Base-by-base conservation (phyloP, 176 grass and related monocot genomes). In the Oryza nivara region DNA sequence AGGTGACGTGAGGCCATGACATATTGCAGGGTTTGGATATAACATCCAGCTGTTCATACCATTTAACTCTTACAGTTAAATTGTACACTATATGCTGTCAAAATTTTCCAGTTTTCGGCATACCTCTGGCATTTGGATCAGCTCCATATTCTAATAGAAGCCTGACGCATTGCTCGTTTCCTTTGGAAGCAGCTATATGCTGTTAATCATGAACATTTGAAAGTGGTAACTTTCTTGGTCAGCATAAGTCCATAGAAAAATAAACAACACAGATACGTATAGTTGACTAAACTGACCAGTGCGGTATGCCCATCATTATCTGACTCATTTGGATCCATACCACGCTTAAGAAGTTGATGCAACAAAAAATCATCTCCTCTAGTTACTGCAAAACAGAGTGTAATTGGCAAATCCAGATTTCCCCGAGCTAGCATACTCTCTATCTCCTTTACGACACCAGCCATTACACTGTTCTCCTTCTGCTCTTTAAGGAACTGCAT, bases 131-230 rank as follows among this genome's bases (percentile, higher is more conserved):
- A 90, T 99, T 99, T 46, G 89, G 91, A 92, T 99, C 88, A 47
- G 96, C 93, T 52, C 91, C 93, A 72, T 83, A 88, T 7, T 96
- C 89, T 74, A 99, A 83, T 61, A 99, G 86, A 72, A 89, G 89
- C 56, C 67, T 83, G 47, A 89, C 88, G 69, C 91, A 93, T 76
- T 94, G 89, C 65, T 92, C 86, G 49, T 87, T 86, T 83, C 96
- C 96, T 43, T 84, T 92, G n/a, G 93, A 89, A 82, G 96, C 96
- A 49, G 96, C 93, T 68, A 99, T 92, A 85, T 99, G 96, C 96
- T 99, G 86, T 80, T 65, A 48, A 89, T 65, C 66, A 89, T 72
- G 15, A 80, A 73, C 83, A 75, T 52, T 52, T 45, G 32, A 68
- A 77, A 47, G 41, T 4, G 63, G 72, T 71, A 65, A 56, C 61